Evolutionary conservation across 164 flowering plant genomes (phyloP), one percentile per base, ranked within the genome.

Genomic region (Vitis rotundifolia): DNA sequence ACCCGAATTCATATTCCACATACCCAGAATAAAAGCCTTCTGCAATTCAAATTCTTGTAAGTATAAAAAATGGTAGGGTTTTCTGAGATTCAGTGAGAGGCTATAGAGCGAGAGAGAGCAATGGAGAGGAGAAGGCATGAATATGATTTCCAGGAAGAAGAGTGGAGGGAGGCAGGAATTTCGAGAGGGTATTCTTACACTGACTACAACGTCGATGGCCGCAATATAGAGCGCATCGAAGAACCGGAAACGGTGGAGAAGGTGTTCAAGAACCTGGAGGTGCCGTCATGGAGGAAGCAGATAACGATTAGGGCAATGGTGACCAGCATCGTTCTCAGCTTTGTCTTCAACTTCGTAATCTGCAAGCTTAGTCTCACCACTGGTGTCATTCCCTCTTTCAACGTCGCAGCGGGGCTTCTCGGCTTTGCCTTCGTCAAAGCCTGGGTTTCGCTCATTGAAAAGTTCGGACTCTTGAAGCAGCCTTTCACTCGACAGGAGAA

Each of bases 401-500:
- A 87, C 52, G 90, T 90, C 1, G 85, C 91, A 0, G 91, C 95
- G 3, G 95, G 95, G 1, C 51, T 90, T 14, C 63, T 90, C 18
- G 94, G 94, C 0, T 90, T 81, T 70, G 86, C 85, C 50, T 52
- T 83, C 6, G 62, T 88, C 2, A 87, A 83, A 68, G 13, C 76
- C 0, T 88, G 82, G 81, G 84, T 88, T 1, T 31, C 68, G 1
- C 1, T 82, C n/a, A 65, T 86, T 6, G 71, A 59, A 0, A 76
- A 69, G 70, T 44, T 65, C 13, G 88, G 89, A 0, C 22, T 82
- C 14, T 49, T 81, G 63, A 81, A 78, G 47, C 83, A 80, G 75
- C 92, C 92, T 0, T 90, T 90, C 64, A 90, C 91, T 0, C 60
- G 92, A 19, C 95, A 90, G 69, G 94, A 90, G 73, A 90, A 88